phyloP scores from a whole-genome alignment of 169 alveolate species.

The Perkinsus marinus region DNA sequence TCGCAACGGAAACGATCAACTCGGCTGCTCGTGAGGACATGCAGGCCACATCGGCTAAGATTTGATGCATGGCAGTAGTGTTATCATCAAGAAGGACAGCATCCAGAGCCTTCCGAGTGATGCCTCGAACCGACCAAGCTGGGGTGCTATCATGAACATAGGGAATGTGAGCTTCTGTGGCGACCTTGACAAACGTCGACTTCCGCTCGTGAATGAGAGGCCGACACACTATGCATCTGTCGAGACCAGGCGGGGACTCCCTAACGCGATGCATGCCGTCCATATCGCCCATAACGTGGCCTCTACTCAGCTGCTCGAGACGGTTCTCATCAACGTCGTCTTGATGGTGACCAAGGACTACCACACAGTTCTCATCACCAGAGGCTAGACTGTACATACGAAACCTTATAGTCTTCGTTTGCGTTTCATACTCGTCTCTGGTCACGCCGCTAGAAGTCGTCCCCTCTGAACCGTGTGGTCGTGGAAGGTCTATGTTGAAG shows the following conservation, averaged over 20 bases:
- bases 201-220: too few species aligned
- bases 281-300: background rate
- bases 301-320: background rate
- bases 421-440: background rate
- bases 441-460: background rate
- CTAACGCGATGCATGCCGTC: too few species aligned
- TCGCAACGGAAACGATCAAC: too few species aligned
- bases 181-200: too few species aligned
- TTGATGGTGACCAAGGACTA: conserved; percentile 4
- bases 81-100: background rate
- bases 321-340: conserved; percentile 2
- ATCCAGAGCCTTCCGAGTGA: background rate
- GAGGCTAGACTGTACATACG: background rate
- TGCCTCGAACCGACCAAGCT: background rate
- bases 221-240: too few species aligned
- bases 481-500: too few species aligned
- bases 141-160: background rate
- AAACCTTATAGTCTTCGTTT: background rate
- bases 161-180: background rate
- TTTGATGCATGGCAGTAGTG: too few species aligned
- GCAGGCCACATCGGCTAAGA: too few species aligned
- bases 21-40: too few species aligned
- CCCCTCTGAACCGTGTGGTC: too few species aligned
- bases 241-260: too few species aligned
- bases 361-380: background rate